Conservation (phyloP, 148 eudicot genomes). For the Heliamphora exappendiculata region DNA sequence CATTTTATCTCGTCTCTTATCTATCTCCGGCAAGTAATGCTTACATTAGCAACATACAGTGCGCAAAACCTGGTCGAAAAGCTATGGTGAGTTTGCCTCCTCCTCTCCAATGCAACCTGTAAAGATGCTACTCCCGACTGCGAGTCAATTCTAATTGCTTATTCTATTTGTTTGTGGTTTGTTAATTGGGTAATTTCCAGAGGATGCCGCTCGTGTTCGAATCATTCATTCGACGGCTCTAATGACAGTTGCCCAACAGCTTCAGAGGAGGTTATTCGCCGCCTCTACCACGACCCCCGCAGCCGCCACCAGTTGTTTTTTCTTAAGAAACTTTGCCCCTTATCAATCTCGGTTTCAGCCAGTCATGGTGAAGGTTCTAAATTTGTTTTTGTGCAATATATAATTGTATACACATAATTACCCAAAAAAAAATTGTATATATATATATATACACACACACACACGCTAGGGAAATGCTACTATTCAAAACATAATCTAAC, state of each 20-base stretch:
- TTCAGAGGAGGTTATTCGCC: conserved; percentile 15
- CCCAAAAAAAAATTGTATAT: no score
- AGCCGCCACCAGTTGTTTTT: background rate
- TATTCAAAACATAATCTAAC: background rate
- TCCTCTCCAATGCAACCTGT: no score
- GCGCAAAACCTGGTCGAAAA: no score
- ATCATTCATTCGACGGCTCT: conserved; percentile 8
- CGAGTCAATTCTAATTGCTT: no score
- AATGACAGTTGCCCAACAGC: conserved; percentile 19
- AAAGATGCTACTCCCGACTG: no score
- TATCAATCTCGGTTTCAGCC: conserved; percentile 3
- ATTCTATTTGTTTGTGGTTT: no score
- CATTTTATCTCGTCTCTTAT: no score
- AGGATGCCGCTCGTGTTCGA: conserved; percentile 3
- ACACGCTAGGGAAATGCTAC: background rate
- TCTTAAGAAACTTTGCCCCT: conserved; percentile 15
- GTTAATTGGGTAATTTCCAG: conserved; percentile 1
- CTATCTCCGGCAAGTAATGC: no score
- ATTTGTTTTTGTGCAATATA: background rate
- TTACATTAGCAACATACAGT: no score
- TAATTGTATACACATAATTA: background rate
- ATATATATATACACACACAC: background rate
- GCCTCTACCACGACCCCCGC: conserved; percentile 3
- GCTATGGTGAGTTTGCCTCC: no score
- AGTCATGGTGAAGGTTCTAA: conserved; percentile 10